Base-by-base conservation (phyloP, 768 basidiomycete species). In the Phylloporus rhodoxanthus region DNA sequence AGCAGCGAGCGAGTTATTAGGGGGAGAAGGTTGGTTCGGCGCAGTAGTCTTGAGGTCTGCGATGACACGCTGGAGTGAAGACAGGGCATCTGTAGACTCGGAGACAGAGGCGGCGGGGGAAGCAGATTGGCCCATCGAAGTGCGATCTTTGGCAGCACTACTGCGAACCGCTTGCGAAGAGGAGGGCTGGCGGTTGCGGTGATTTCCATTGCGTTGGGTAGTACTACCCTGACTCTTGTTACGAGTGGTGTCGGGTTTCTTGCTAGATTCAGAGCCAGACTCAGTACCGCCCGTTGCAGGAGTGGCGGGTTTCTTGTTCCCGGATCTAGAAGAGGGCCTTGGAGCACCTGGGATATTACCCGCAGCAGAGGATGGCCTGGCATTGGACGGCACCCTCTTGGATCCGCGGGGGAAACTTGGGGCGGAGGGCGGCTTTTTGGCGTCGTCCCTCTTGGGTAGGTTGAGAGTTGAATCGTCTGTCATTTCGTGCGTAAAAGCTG, bases 1-100 rank as follows among this genome's bases (percentile, higher is more conserved):
- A 57, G 61, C 68, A 53, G 74, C 55, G 30, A 70, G 62, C 4
- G 68, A 63, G 43, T 70, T 74, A 51, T 61, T 70, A 36, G 70
- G 66, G 53, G 69, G 70, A 60, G 69, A 68, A 0, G 50, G 36
- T 58, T 68, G 78, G 61, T 72, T 79, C 45, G 80, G 74, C 43
- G 87, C 84, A 3, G 90, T 78, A 15, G 86, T 85, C 76, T 92
- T 95, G 55, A 96, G 75, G 68, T 97, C 93, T 48, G 88, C 88
- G 58, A 97, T 97, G 67, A 96, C 86, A 50, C 90, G 82, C 63
- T 97, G 92, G 46, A 97, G 80, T 25, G 89, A 91, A 52, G 86
- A 87, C 51, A 92, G 74, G 15, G 87, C 89, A 65, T 86, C 85
- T 63, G 86, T 89, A 19, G 80, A 78, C 57, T 89, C 85, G 30